Conservation (phyloP, 2,329 filamentous ascomycete genomes). For the Fusarium proliferatum region DNA sequence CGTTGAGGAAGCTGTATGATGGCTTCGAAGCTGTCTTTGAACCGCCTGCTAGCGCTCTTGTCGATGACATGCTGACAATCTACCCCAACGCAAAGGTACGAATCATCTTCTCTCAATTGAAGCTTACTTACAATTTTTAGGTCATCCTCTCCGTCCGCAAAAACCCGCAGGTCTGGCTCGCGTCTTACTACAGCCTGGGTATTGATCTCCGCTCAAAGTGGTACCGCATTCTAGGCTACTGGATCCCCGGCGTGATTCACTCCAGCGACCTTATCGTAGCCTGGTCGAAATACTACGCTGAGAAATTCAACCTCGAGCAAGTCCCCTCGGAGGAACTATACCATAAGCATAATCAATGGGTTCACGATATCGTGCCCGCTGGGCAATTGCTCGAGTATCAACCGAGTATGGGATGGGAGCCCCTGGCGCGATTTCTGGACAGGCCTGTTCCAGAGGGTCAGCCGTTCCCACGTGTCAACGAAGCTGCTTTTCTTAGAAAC, state of each 20-base stretch:
- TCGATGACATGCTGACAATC: conserved; percentile 31
- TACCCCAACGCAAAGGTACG: conserved; percentile 30
- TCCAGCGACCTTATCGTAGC: conserved; percentile 33
- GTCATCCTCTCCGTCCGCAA: conserved; percentile 35
- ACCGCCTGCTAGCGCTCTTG: conserved; percentile 30
- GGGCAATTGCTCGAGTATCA: conserved; percentile 32
- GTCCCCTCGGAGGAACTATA: conserved; percentile 29
- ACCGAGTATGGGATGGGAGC: conserved; percentile 35
- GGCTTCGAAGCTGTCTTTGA: conserved; percentile 37
- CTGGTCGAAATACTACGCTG: conserved; percentile 29
- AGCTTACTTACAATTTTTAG: not conserved
- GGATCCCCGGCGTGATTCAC: conserved; percentile 34
- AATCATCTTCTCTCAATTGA: fast-evolving
- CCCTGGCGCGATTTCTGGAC: conserved; percentile 14
- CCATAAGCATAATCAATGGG: conserved; percentile 32
- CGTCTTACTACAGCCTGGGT: conserved; percentile 32
- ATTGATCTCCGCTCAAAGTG: conserved; percentile 31
- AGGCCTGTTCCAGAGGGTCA: conserved; percentile 10
- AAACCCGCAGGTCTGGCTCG: conserved; percentile 33
- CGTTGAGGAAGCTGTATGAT: conserved; percentile 26
- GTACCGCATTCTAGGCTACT: conserved; percentile 31
- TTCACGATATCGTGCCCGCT: conserved; percentile 23
- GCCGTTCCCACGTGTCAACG: conserved; percentile 33
- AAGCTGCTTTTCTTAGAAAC: conserved; percentile 35
- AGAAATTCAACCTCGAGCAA: conserved; percentile 14